phyloP scores from a whole-genome alignment of 805 yeast genomes.

The Suhomyces sp. region DNA sequence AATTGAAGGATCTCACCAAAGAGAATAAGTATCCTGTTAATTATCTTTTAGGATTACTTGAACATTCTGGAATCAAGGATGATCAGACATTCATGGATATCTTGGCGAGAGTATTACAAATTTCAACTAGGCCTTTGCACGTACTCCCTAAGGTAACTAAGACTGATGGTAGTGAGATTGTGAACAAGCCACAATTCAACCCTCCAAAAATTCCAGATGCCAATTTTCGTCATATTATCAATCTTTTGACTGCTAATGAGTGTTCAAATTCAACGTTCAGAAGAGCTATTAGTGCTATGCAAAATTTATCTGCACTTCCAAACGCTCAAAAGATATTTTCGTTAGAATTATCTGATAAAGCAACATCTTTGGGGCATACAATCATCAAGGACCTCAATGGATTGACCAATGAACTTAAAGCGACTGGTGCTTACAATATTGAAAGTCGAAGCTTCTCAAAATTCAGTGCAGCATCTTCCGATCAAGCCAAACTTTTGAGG shows the following conservation, averaged over 20 bases:
- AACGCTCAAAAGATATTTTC: slow-evolving; percentile 68
- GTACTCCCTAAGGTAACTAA: slow-evolving; percentile 41
- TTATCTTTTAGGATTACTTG: slow-evolving; percentile 59
- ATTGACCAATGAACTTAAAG: slow-evolving; percentile 46
- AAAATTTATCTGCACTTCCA: slow-evolving; percentile 61
- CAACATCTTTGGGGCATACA: slow-evolving; percentile 55
- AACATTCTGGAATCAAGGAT: slow-evolving; percentile 61
- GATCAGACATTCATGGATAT: slow-evolving; percentile 77
- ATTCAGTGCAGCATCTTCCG: slow-evolving; percentile 78
- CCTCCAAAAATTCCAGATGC: slow-evolving; percentile 65
- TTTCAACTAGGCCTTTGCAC: slow-evolving; percentile 70
- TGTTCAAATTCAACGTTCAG: slow-evolving; percentile 85
- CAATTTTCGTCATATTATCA: slow-evolving; percentile 61
- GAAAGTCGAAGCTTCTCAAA: slow-evolving; percentile 56
- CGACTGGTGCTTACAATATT: slow-evolving; percentile 14
- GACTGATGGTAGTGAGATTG: slow-evolving; percentile 14
- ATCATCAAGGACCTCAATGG: slow-evolving; percentile 55
- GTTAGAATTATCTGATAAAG: slow-evolving; percentile 61
- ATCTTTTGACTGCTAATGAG: slow-evolving; percentile 73
- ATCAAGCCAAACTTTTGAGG: slow-evolving; percentile 84
- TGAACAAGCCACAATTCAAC: slow-evolving; percentile 25
- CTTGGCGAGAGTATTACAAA: slow-evolving; percentile 70
- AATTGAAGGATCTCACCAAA: slow-evolving; percentile 20
- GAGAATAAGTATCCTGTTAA: slow-evolving; percentile 71
- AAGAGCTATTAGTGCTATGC: slow-evolving; percentile 78